A percentile compares a stretch with the other conserved stretches of the same genome.
Conservation (phyloP, 2,329 filamentous ascomycete species). For the Neofusicoccum parvum region DNA sequence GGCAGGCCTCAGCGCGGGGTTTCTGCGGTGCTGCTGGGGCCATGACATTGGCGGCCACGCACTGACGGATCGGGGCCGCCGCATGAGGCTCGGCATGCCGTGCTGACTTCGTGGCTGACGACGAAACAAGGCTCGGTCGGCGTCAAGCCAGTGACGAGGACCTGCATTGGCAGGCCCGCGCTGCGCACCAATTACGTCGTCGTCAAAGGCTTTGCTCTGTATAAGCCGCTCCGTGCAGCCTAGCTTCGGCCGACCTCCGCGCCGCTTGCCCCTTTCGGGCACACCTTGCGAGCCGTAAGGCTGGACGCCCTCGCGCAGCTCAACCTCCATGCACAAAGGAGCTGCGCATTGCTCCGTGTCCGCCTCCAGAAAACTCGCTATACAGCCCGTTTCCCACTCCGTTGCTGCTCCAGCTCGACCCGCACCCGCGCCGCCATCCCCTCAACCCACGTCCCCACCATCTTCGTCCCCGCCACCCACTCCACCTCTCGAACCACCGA, state of each 20-base stretch:
- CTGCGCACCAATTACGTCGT: not conserved
- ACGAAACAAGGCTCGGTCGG: not conserved
- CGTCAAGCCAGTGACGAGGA: not conserved
- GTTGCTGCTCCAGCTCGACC: constrained; percentile 55
- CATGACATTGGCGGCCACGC: not conserved
- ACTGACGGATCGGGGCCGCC: not conserved
- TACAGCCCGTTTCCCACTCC: constrained; percentile 7
- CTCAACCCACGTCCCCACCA: constrained; percentile 83
- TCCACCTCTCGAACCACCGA: constrained; percentile 74
- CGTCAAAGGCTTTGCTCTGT: not conserved
- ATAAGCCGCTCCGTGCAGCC: not conserved
- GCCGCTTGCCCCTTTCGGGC: not conserved
- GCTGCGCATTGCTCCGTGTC: not conserved
- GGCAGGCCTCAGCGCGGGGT: too few relatives aligned
- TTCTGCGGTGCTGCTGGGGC: not conserved
- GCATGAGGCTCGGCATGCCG: not conserved
- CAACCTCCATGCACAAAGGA: not conserved
- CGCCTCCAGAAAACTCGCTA: constrained; percentile 12
- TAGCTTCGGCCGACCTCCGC: constrained; percentile 9
- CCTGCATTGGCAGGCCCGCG: not conserved
- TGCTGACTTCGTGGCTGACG: not conserved
- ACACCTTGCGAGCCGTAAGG: not conserved
- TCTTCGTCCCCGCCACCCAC: constrained; percentile 75
- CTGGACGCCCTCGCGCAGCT: constrained; percentile 1
- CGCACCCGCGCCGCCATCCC: constrained; percentile 69